A percentile compares a stretch with the other conserved stretches of the same genome.
Conservation (phyloP, 495 filamentous ascomycete genomes). For the Neurospora discreta region DNA sequence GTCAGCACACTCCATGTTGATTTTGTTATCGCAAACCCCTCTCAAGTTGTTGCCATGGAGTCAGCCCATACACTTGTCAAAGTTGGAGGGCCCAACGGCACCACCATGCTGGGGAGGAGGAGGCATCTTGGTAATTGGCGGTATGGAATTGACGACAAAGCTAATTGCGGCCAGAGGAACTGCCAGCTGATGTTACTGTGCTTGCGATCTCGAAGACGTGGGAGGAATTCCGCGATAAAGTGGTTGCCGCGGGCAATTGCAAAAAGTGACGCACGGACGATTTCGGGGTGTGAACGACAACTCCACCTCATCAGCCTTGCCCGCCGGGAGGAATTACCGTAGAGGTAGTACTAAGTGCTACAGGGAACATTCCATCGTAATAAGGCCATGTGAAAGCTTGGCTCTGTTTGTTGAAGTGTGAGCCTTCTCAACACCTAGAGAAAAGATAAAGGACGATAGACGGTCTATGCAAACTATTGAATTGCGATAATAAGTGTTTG, state of each 20-base stretch:
- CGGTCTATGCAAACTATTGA: neutral
- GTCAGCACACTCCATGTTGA: slow-evolving; percentile 24
- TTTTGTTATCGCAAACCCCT: neutral
- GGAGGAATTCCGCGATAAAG: slow-evolving; percentile 1
- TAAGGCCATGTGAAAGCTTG: neutral
- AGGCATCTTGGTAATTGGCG: slow-evolving; percentile 28
- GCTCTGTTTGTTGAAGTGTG: neutral
- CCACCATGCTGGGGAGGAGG: slow-evolving; percentile 33
- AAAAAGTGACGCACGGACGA: slow-evolving; percentile 11
- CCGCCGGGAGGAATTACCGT: neutral
- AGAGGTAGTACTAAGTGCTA: neutral
- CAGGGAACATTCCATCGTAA: neutral
- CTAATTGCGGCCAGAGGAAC: neutral
- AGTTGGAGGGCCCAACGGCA: slow-evolving; percentile 58
- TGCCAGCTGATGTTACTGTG: neutral
- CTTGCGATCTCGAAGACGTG: neutral
- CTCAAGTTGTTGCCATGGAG: neutral
- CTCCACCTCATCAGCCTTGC: neutral
- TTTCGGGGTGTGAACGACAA: neutral
- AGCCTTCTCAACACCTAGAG: neutral
- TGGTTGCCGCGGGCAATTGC: slow-evolving; percentile 11
- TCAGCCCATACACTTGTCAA: slow-evolving; percentile 71
- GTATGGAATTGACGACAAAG: neutral
- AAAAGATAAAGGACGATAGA: neutral
- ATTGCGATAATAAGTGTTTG: no score